Evolutionary conservation across 148 eudicot genomes (phyloP), one percentile per base, ranked within the genome.

Genomic region (Spergularia marina): DNA sequence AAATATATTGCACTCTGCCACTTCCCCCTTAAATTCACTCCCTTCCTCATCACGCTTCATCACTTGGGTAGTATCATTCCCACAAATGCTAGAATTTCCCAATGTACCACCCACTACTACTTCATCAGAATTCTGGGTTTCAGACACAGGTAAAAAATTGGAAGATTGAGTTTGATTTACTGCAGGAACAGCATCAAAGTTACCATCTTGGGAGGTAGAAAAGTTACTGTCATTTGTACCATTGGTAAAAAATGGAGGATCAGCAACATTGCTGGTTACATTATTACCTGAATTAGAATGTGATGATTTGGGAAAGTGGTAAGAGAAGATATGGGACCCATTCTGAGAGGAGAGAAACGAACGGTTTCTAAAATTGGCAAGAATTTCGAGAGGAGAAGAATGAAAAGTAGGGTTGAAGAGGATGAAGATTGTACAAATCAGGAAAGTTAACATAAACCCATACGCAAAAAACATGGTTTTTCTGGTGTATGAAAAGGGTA

Each of bases 1-100:
- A 76, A 80, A 92, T 8, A 92, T 51, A 82, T 92, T 79, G 68
- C 97, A 91, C n/a, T 77, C 21, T 5, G 67, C 16, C 86, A 86
- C 54, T 76, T 64, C 74, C 20, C 79, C 84, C 30, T 82, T 76
- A 65, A 81, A 47, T 74, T 74, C 58, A 62, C 78, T 40, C 65
- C 72, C 23, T 73, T 78, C 71, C 44, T 68, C 57, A 13, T 76
- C 61, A 17, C 51, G 62, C 44, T 58, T 44, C 25, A 17, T 30
- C 36, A 30, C 75, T 20, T 60, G 34, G 3, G 65, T 41, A 21
- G 41, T 57, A 65, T 30, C 47, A 23, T 39, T 71, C 21, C 34
- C 11, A 17, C 9, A 13, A 44, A 44, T 5, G 8, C 49, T 44
- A 44, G 53, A 59, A 53, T 73, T 55, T 52, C 58, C 65, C 64